These are phyloP conservation scores for Geotrichum candidum DNA, from an alignment of 1,139 yeast genomes.

Conservation along the genomic window DNA sequence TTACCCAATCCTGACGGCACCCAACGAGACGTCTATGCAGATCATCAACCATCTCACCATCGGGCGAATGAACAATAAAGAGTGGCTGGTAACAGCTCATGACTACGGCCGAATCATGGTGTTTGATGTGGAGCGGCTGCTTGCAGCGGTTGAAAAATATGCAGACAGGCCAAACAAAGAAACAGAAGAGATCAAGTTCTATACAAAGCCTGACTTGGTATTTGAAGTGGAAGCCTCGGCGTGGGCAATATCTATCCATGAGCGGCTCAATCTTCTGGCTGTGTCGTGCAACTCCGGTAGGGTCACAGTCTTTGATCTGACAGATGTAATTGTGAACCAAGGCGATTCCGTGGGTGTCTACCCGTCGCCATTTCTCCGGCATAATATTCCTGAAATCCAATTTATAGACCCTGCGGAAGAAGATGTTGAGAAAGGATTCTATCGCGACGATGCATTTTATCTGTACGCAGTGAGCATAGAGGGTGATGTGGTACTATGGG, in stretches of 20 bases:
- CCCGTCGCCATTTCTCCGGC: conserved; percentile 42
- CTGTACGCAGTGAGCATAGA: conserved; percentile 27
- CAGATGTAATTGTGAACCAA: neutral
- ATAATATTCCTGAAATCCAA: conserved; percentile 56
- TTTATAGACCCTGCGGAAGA: conserved; percentile 33
- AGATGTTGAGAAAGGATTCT: conserved; percentile 8
- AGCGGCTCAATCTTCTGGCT: conserved; percentile 40
- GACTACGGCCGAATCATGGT: conserved; percentile 55
- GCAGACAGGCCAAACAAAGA: neutral
- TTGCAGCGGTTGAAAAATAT: neutral
- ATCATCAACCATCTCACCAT: conserved; percentile 46
- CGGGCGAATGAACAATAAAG: conserved; percentile 21
- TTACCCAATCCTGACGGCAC: neutral
- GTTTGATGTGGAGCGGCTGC: conserved; percentile 37
- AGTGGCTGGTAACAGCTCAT: conserved; percentile 41
- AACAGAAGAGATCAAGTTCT: neutral
- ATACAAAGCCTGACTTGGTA: neutral
- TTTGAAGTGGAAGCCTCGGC: conserved; percentile 38
- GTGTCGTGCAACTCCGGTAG: conserved; percentile 55
- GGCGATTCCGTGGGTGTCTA: neutral
- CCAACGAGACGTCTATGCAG: neutral
- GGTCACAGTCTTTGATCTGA: conserved; percentile 41
- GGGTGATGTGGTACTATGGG: conserved; percentile 29
- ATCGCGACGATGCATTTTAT: conserved; percentile 19
- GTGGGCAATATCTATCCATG: conserved; percentile 57